phyloP scores from a whole-genome alignment of 2,329 filamentous ascomycete species.

The Calonectria multiphialidica region DNA sequence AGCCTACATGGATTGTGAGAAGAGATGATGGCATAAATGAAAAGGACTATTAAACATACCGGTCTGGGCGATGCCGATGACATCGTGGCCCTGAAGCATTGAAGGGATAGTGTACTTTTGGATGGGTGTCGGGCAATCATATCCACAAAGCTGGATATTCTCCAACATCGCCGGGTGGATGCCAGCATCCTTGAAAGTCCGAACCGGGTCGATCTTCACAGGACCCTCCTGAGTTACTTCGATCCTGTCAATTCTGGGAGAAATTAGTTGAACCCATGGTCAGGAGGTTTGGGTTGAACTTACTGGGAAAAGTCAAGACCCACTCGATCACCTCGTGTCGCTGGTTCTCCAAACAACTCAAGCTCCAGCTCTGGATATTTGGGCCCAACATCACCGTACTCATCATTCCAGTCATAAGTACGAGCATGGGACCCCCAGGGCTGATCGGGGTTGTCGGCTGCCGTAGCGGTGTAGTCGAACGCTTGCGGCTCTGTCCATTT shows the following conservation, averaged over 20 bases:
- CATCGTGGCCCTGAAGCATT: constrained; percentile 80
- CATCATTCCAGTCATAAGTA: constrained; percentile 87
- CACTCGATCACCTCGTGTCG: constrained; percentile 58
- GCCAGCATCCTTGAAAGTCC: constrained; percentile 79
- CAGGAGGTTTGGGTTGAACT: constrained; percentile 43
- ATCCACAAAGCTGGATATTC: constrained; percentile 82
- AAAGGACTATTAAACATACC: constrained; percentile 65
- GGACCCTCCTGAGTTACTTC: constrained; percentile 69
- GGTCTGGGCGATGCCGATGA: constrained; percentile 93
- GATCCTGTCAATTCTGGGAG: constrained; percentile 65
- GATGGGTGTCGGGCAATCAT: constrained; percentile 83
- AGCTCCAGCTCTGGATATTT: constrained; percentile 77
- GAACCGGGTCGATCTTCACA: constrained; percentile 62
- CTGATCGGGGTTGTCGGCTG: constrained; percentile 27
- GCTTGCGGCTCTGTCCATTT: constrained; percentile 62
- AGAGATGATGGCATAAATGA: background rate
- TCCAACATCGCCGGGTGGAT: constrained; percentile 86
- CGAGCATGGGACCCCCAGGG: constrained; percentile 67
- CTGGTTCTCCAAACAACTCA: constrained; percentile 76
- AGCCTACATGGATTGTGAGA: constrained; percentile 68
- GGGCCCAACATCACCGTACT: constrained; percentile 88
- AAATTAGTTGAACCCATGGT: constrained; percentile 34
- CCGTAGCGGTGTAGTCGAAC: constrained; percentile 60
- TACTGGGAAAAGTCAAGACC: constrained; percentile 76
- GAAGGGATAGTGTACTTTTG: constrained; percentile 88